These are phyloP conservation scores for Boletus reticuloceps DNA, from an alignment of 768 basidiomycete genomes.

Conservation along the genomic window DNA sequence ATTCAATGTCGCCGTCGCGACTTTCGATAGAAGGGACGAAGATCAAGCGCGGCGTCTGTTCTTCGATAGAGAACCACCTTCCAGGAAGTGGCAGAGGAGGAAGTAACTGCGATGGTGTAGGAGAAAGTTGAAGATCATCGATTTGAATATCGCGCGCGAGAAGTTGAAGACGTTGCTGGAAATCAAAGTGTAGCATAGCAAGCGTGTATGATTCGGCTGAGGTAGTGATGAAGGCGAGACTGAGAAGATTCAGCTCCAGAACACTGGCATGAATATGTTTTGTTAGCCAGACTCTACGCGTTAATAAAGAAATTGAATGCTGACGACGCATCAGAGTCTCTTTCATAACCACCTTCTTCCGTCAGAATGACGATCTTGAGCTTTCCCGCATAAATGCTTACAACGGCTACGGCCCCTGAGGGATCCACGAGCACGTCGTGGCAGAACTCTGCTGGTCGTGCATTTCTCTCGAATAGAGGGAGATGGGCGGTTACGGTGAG, in stretches of 20 bases:
- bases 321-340: constrained; percentile 64
- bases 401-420: constrained; percentile 56
- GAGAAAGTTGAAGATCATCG: constrained; percentile 44
- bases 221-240: constrained; percentile 56
- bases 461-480: constrained; percentile 52
- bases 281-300: constrained; percentile 2
- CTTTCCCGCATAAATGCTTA: constrained; percentile 67
- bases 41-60: constrained; percentile 42
- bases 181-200: constrained; percentile 68
- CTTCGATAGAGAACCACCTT: constrained; percentile 40
- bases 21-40: constrained; percentile 24
- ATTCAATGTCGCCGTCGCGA: constrained; percentile 25
- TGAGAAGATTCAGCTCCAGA: constrained; percentile 65
- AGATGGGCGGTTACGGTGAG: constrained; percentile 45
- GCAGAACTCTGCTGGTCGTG: constrained; percentile 69
- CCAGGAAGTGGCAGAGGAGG: constrained; percentile 52
- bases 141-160: constrained; percentile 55
- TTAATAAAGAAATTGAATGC: constrained; percentile 26
- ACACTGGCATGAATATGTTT: constrained; percentile 38
- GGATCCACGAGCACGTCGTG: constrained; percentile 68
- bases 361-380: constrained; percentile 59
- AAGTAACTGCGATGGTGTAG: constrained; percentile 47
- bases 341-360: constrained; percentile 50
- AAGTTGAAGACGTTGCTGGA: constrained; percentile 59
- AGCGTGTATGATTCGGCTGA: constrained; percentile 46